Percentiles rank a stretch among this genome's conserved stretches.
Conservation (phyloP, 129 eudicot species). For the Lactuca saligna region DNA sequence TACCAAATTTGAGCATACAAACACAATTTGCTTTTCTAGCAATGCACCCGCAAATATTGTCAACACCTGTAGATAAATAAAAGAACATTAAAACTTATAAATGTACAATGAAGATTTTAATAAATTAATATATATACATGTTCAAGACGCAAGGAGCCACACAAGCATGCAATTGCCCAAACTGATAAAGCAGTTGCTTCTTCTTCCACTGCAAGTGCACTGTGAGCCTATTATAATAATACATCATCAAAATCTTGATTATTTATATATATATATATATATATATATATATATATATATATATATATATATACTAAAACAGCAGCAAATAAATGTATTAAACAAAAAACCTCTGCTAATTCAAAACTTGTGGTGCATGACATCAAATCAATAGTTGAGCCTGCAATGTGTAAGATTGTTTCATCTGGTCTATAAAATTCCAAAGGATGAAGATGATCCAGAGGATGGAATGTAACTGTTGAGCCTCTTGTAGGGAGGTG, state of each 20-base stretch:
- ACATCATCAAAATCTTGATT: constrained; percentile 8
- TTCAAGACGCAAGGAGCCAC: constrained; percentile 93
- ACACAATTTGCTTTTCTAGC: constrained; percentile 89
- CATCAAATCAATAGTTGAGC: constrained; percentile 67
- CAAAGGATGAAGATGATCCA: constrained; percentile 87
- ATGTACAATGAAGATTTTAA: neutral
- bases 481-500: constrained; percentile 74
- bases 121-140: constrained; percentile 45
- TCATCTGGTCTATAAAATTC: constrained; percentile 80
- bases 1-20: constrained; percentile 89
- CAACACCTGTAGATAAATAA: constrained; percentile 59
- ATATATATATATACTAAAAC: too few relatives aligned
- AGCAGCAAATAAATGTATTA: neutral
- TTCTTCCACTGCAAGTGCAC: constrained; percentile 83
- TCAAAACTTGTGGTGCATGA: constrained; percentile 78
- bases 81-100: constrained; percentile 6
- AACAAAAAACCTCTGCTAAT: constrained; percentile 64
- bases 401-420: constrained; percentile 56
- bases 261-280: neutral
- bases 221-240: constrained; percentile 54
- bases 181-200: constrained; percentile 90
- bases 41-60: constrained; percentile 91
- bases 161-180: constrained; percentile 86
- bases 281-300: too few relatives aligned
- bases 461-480: constrained; percentile 73